Conservation (phyloP, 441 rosid genomes). For the Brassica hybrid region DNA sequence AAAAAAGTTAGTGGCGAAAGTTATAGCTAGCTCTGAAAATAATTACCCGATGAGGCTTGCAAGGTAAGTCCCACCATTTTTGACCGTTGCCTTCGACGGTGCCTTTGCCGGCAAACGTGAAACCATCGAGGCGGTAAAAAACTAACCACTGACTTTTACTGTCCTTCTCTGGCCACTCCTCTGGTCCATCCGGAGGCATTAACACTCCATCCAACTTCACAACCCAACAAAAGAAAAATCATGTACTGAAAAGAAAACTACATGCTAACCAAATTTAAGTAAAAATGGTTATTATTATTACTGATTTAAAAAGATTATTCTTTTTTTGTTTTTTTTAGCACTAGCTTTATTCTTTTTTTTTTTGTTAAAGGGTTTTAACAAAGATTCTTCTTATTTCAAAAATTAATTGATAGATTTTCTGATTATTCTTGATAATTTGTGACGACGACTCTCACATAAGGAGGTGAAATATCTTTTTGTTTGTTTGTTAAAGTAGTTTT, state of each 20-base stretch:
- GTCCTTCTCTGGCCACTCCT: slow-evolving; percentile 82
- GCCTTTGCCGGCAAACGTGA: slow-evolving; percentile 79
- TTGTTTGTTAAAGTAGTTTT: not conserved
- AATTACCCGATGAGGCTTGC: slow-evolving; percentile 96
- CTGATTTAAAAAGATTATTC: not conserved
- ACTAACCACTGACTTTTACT: slow-evolving; percentile 89
- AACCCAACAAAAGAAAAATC: not conserved
- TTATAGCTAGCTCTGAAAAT: not conserved
- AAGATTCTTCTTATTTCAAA: not conserved
- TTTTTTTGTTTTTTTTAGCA: too few species aligned
- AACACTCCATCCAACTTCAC: slow-evolving; percentile 77
- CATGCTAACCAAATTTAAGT: not conserved
- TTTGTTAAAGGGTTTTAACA: too few species aligned
- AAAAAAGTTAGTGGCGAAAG: not conserved
- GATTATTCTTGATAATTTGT: slow-evolving; percentile 7
- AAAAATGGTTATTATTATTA: not conserved
- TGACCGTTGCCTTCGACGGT: slow-evolving; percentile 96
- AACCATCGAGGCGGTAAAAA: slow-evolving; percentile 67
- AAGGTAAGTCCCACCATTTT: slow-evolving; percentile 98
- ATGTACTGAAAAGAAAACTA: not conserved
- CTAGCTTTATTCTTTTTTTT: too few species aligned
- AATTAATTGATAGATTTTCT: not conserved
- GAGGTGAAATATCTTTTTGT: not conserved
- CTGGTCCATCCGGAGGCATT: slow-evolving; percentile 96
- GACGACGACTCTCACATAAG: not conserved